A percentile compares a stretch with the other conserved stretches of the same genome.
Conservation (phyloP, 2,329 filamentous ascomycete genomes). For the Hymenoscyphus repandus region DNA sequence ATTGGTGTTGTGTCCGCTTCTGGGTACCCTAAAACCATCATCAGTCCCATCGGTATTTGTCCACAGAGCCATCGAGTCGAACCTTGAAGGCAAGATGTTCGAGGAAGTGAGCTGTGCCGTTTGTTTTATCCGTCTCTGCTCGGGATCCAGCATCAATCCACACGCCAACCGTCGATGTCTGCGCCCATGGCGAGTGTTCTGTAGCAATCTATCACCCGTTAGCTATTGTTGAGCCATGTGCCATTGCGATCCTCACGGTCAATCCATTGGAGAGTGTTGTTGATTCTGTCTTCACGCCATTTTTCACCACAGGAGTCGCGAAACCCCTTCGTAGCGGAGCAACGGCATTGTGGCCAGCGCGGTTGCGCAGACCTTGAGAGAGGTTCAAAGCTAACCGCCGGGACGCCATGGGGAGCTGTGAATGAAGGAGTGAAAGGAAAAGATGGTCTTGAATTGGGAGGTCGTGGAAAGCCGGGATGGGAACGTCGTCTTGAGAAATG, state of each 20-base stretch:
- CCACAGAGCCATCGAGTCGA: conserved; percentile 28
- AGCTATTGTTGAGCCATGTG: conserved; percentile 20
- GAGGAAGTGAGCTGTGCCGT: conserved; percentile 98
- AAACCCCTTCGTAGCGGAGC: conserved; percentile 78
- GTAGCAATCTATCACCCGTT: conserved; percentile 72
- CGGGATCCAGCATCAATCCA: conserved; percentile 99
- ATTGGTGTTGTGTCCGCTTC: conserved; percentile 91
- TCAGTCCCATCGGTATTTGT: conserved; percentile 18
- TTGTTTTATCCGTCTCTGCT: conserved; percentile 96
- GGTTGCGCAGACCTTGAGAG: conserved; percentile 81
- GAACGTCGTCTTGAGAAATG: conserved; percentile 18
- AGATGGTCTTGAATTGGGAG: conserved; percentile 19
- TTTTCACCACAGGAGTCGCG: conserved; percentile 70
- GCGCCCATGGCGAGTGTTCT: conserved; percentile 95
- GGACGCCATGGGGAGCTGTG: conserved; percentile 68
- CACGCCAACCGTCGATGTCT: conserved; percentile 96
- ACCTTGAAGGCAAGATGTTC: conserved; percentile 99
- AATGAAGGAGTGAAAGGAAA: conserved; percentile 18
- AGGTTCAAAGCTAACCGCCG: conserved; percentile 95
- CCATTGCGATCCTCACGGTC: conserved; percentile 56
- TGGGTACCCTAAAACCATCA: conserved; percentile 65
- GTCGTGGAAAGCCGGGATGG: conserved; percentile 1
- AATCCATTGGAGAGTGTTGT: conserved; percentile 97
- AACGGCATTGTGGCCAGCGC: conserved; percentile 75
- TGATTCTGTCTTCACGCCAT: conserved; percentile 81